phyloP scores from a whole-genome alignment of 2,329 filamentous ascomycete genomes.

The Fusarium subglutinans region DNA sequence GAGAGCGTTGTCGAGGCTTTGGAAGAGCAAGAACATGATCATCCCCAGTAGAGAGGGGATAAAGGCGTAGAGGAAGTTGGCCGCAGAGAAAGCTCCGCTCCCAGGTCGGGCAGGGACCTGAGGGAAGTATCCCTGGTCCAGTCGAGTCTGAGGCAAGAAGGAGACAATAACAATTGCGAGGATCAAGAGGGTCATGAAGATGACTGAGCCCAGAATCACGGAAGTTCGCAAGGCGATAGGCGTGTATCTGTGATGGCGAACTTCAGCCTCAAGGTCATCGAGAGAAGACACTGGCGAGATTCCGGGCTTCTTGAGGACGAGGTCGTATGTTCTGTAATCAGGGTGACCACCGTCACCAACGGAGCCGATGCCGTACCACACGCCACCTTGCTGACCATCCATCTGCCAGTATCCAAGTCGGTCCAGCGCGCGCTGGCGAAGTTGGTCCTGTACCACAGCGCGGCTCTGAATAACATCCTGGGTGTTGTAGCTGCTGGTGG shows the following conservation, averaged over 20 bases:
- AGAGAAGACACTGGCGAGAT: slow-evolving; percentile 46
- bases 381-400: slow-evolving; percentile 68
- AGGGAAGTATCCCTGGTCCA: slow-evolving; percentile 77
- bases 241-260: slow-evolving; percentile 67
- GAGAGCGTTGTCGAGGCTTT: slow-evolving; percentile 71
- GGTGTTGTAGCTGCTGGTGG: slow-evolving; percentile 74
- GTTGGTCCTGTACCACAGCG: slow-evolving; percentile 62
- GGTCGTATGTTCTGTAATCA: slow-evolving; percentile 34
- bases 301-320: slow-evolving; percentile 43
- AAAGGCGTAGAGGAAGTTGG: slow-evolving; percentile 89
- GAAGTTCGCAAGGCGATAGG: slow-evolving; percentile 79
- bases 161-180: slow-evolving; percentile 79
- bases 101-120: slow-evolving; percentile 69
- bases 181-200: slow-evolving; percentile 69
- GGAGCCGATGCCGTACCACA: slow-evolving; percentile 82
- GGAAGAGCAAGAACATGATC: slow-evolving; percentile 72
- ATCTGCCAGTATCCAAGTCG: slow-evolving; percentile 89
- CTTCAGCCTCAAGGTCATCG: slow-evolving; percentile 41
- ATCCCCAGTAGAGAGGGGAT: slow-evolving; percentile 74
- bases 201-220: slow-evolving; percentile 71
- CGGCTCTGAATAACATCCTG: slow-evolving; percentile 66
- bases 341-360: slow-evolving; percentile 45
- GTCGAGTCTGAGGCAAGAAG: slow-evolving; percentile 74
- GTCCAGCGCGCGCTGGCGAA: slow-evolving; percentile 68
- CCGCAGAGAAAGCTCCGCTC: slow-evolving; percentile 76